phyloP scores from a whole-genome alignment of 2,329 filamentous ascomycete species.

The Neonectria neomacrospora region DNA sequence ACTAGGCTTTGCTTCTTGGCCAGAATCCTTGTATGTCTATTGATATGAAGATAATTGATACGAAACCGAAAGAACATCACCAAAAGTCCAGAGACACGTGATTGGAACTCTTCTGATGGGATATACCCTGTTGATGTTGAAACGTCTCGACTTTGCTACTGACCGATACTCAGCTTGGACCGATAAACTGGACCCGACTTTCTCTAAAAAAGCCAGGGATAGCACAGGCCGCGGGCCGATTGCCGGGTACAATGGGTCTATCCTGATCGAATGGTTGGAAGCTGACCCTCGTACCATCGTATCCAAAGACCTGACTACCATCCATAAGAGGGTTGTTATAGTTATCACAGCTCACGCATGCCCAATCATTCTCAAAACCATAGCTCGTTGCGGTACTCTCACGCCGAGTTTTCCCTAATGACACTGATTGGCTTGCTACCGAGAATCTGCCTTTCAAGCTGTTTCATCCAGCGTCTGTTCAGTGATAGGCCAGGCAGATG shows the following conservation, averaged over 20 bases:
- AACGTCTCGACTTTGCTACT: too few species aligned
- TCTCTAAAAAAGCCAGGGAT: too few species aligned
- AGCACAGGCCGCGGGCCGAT: neutral
- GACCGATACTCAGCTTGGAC: neutral
- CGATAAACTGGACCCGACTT: neutral
- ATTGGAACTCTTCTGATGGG: too few species aligned
- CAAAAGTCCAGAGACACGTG: too few species aligned
- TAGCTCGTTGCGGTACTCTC: conserved; percentile 4
- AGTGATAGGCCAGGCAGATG: neutral
- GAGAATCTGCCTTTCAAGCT: conserved; percentile 5
- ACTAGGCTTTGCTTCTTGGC: too few species aligned
- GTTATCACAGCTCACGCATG: too few species aligned
- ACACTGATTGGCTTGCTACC: conserved; percentile 1
- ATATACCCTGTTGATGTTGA: too few species aligned
- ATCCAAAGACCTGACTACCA: neutral
- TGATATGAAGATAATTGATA: too few species aligned
- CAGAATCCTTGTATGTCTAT: too few species aligned
- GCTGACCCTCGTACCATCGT: neutral
- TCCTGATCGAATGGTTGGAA: neutral
- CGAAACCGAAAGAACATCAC: too few species aligned
- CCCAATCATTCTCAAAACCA: neutral
- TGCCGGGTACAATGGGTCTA: neutral
- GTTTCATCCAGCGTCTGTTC: neutral
- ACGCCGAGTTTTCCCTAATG: conserved; percentile 1
- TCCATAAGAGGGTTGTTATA: too few species aligned